phyloP scores from a whole-genome alignment of 768 basidiomycete genomes.

The Tulasnella calospora region DNA sequence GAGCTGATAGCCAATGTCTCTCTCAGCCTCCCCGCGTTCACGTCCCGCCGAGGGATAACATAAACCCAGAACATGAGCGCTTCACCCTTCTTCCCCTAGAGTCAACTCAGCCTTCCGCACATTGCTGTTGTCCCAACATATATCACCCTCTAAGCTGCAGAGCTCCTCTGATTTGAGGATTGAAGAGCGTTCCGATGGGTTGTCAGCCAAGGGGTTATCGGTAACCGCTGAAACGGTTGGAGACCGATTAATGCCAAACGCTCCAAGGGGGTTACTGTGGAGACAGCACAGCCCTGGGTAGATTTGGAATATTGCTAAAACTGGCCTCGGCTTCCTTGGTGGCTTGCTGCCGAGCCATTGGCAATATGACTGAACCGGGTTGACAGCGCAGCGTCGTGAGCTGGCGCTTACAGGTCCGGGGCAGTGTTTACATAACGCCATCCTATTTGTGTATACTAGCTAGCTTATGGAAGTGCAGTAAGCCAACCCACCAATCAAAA shows the following conservation, averaged over 20 bases:
- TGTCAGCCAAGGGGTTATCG: not conserved
- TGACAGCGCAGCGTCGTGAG: not conserved
- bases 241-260: no score
- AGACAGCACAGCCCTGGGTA: not conserved
- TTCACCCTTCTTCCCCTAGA: not conserved
- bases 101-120: not conserved
- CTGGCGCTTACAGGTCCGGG: not conserved
- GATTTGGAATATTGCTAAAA: not conserved
- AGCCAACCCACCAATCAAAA: no score
- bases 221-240: not conserved
- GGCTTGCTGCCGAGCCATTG: not conserved
- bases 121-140: not conserved
- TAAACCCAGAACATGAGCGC: not conserved
- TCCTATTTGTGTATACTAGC: no score
- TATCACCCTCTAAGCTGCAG: not conserved
- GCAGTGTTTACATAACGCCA: no score
- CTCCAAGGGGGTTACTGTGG: not conserved
- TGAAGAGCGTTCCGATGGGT: not conserved
- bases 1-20: not conserved
- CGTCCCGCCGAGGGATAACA: not conserved
- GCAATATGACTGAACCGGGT: not conserved
- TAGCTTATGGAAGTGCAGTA: no score
- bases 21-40: not conserved
- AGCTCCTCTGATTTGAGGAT: not conserved
- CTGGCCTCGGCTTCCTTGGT: not conserved